phyloP scores from a whole-genome alignment of 495 filamentous ascomycete species.

The Lentithecium fluviatile region DNA sequence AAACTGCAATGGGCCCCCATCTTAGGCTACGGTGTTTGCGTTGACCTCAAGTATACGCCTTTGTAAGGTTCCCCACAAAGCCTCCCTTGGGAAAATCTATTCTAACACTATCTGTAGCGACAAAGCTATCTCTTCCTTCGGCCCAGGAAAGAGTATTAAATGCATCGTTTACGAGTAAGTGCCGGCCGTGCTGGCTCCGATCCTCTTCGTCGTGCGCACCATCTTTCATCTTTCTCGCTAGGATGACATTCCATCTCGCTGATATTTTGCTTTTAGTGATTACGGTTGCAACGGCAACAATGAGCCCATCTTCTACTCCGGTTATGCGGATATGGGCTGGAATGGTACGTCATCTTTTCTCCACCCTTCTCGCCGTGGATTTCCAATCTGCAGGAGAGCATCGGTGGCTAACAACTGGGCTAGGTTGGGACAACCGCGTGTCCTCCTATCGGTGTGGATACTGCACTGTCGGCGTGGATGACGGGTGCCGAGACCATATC shows the following conservation, averaged over 20 bases:
- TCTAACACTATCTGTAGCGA: slow-evolving; percentile 10
- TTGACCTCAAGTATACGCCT: background rate
- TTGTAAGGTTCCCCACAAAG: background rate
- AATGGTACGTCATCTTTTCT: slow-evolving; percentile 6
- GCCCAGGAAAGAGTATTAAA: slow-evolving; percentile 4
- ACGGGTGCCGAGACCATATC: too few species aligned
- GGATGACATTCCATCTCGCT: background rate
- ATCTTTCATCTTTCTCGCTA: background rate
- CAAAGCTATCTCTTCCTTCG: slow-evolving; percentile 13
- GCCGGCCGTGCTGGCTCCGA: too few species aligned
- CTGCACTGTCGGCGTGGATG: slow-evolving; percentile 1
- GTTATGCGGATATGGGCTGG: slow-evolving; percentile 20
- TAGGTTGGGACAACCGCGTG: slow-evolving; percentile 4
- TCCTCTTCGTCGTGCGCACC: too few species aligned
- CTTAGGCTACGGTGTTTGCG: background rate
- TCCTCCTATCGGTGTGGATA: slow-evolving; percentile 1
- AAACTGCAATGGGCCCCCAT: background rate
- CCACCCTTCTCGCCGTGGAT: too few species aligned
- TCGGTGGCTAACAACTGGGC: background rate
- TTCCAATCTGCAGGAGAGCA: too few species aligned
- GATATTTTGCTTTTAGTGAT: background rate
- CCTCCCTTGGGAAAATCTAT: background rate
- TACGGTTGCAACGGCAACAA: slow-evolving; percentile 2
- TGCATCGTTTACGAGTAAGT: slow-evolving; percentile 17
- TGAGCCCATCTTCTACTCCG: slow-evolving; percentile 5